Percentiles rank a stretch among this genome's conserved stretches.
These are phyloP conservation scores for Phyllostachys edulis DNA, from an alignment of 176 grass and related monocot genomes.

Conservation along the genomic window DNA sequence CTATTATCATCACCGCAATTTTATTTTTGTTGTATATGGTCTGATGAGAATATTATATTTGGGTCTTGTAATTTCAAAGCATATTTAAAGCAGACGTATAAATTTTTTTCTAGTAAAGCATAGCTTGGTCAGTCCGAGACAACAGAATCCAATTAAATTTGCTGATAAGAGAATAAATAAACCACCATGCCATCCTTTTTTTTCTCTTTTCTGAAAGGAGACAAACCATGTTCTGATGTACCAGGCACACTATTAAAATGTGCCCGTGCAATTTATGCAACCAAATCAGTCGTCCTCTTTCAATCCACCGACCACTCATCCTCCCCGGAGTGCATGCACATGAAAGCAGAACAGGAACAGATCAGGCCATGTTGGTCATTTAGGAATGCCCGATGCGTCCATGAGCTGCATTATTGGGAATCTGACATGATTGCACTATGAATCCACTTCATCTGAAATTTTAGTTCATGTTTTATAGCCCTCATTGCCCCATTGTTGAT, in stretches of 20 bases:
- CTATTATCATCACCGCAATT: not conserved
- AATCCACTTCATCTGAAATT: not conserved
- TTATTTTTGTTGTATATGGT: not conserved
- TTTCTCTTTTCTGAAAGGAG: not conserved
- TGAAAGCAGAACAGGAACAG: conserved; percentile 7
- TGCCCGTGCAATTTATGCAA: not conserved
- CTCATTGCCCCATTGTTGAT: not conserved
- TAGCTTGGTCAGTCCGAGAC: not conserved
- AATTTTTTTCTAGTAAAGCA: not conserved
- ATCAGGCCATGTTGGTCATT: not conserved
- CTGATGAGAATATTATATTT: not conserved
- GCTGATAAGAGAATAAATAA: conserved; percentile 19
- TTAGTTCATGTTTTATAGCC: not conserved
- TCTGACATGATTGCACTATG: conserved; percentile 19
- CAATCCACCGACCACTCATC: not conserved
- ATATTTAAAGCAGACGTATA: not conserved
- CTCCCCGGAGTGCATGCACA: not conserved
- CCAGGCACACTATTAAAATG: not conserved
- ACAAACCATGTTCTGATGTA: conserved; percentile 33
- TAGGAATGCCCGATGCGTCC: not conserved
- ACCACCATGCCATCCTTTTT: conserved; percentile 2
- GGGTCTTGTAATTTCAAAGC: not conserved
- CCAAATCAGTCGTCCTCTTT: not conserved
- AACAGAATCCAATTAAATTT: conserved; percentile 11
- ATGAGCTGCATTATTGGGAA: not conserved